Evolutionary conservation across 495 filamentous ascomycete species (phyloP), one percentile per base, ranked within the genome.

Genomic region (Talaromyces ruber): DNA sequence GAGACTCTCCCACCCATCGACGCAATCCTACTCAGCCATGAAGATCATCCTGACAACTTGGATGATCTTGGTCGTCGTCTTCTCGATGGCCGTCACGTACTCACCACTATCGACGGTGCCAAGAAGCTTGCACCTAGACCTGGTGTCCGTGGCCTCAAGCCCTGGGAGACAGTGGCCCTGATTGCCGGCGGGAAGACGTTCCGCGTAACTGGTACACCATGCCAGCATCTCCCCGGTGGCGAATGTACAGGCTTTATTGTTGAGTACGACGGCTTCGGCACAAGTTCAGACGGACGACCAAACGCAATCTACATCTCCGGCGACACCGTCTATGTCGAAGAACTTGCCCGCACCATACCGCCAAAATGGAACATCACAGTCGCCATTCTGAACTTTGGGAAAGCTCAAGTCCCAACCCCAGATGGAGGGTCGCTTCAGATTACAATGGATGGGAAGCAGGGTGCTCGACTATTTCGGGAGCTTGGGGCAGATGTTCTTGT

Each of bases 301-400:
- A 82, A 83, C 58, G 81, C 76, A 0, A 75, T 85, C 32, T 85
- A 80, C 64, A 81, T 85, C 67, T 77, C 80, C 0, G 81, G 81
- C 1, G 82, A 85, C 58, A 85, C 81, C 0, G 71, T 84, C 0
- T 81, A 83, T 62, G 67, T 83, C 16, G 68, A 73, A 0, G 79
- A 81, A 58, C 63, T 83, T 18, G 4, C 51, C 5, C 60, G 60
- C 3, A 28, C 56, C 5, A 74, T 75, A 26, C 51, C 59, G 0
- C 58, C 68, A 6, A 56, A 51, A 24, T 70, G 24, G 18, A 68
- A 75, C 14, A 25, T 75, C 14, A 25, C 18, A 0, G 69, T 60
- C 7, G 71, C 68, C 8, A 50, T 75, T 0, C 16, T 72, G 56
- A 75, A 75, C 45, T 37, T 75, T 28, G 73, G 73, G 0, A 66